A percentile compares a stretch with the other conserved stretches of the same genome.
Conservation (phyloP, 1,284 basidiomycete genomes). For the Puccinia polysora region DNA sequence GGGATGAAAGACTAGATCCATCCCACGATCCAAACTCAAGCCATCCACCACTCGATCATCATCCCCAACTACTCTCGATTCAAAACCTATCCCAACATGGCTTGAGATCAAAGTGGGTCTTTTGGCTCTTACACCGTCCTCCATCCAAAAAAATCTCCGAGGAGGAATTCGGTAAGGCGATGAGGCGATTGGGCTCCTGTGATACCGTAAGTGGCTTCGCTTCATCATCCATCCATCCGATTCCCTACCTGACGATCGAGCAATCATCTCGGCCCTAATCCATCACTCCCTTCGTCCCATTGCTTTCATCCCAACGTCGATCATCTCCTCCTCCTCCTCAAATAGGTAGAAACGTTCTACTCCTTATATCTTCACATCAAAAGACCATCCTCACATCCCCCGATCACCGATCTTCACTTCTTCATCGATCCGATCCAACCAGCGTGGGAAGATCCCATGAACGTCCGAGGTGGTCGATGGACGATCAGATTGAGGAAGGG, state of each 20-base stretch:
- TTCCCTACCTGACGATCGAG: background rate
- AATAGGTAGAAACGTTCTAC: slow-evolving; percentile 75
- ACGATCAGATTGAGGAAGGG: slow-evolving; percentile 78
- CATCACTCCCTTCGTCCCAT: background rate
- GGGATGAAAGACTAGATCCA: background rate
- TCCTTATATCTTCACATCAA: slow-evolving; percentile 72
- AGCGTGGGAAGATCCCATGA: slow-evolving; percentile 84
- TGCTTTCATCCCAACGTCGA: background rate
- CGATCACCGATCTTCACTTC: slow-evolving; percentile 76
- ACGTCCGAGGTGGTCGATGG: slow-evolving; percentile 84
- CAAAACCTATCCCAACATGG: slow-evolving; percentile 20
- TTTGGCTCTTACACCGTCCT: slow-evolving; percentile 34
- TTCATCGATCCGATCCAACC: slow-evolving; percentile 77
- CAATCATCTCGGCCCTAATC: background rate
- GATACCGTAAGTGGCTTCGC: slow-evolving; percentile 22
- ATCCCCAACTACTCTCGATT: background rate
- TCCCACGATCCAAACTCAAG: no score
- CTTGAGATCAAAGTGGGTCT: slow-evolving; percentile 28
- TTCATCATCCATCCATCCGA: background rate
- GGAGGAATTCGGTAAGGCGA: slow-evolving; percentile 33
- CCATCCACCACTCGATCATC: no score
- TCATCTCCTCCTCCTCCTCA: background rate
- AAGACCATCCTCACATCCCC: slow-evolving; percentile 65
- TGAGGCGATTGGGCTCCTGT: slow-evolving; percentile 35
- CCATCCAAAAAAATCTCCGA: slow-evolving; percentile 37